These are phyloP conservation scores for Hypoxylon crocopeplum DNA, from an alignment of 495 filamentous ascomycete species.

Conservation along the genomic window DNA sequence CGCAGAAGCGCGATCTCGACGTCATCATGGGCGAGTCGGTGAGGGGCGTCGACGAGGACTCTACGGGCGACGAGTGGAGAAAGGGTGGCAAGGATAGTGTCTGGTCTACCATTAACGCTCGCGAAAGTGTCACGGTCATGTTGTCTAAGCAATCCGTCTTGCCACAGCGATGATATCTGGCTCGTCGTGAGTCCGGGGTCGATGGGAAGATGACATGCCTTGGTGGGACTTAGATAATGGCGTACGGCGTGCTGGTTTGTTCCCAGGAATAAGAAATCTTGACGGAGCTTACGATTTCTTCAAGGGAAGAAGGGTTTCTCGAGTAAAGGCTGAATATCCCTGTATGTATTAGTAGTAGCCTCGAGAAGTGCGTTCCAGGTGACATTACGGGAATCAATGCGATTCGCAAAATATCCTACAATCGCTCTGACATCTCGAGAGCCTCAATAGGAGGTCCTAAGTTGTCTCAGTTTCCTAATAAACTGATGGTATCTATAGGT, in stretches of 20 bases:
- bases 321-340: conserved; percentile 12
- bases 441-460: too few relatives aligned
- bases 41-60: conserved; percentile 68
- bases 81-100: conserved; percentile 57
- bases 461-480: too few relatives aligned
- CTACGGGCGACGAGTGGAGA: conserved; percentile 62
- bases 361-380: not conserved
- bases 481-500: not conserved
- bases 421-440: too few relatives aligned
- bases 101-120: conserved; percentile 60
- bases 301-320: not conserved
- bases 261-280: not conserved
- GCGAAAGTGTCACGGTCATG: conserved; percentile 63
- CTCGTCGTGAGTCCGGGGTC: not conserved
- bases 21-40: conserved; percentile 83
- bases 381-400: not conserved
- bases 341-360: conserved; percentile 19
- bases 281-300: not conserved
- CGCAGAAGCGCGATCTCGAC: conserved; percentile 89
- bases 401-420: not conserved
- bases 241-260: conserved; percentile 21
- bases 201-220: not conserved
- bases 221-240: conserved; percentile 4
- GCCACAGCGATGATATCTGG: conserved; percentile 15
- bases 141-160: conserved; percentile 48